A percentile compares a stretch with the other conserved stretches of the same genome.
These are phyloP conservation scores for Aphanomyces cochlioides DNA, from an alignment of 352 stramenopile species.

Conservation along the genomic window DNA sequence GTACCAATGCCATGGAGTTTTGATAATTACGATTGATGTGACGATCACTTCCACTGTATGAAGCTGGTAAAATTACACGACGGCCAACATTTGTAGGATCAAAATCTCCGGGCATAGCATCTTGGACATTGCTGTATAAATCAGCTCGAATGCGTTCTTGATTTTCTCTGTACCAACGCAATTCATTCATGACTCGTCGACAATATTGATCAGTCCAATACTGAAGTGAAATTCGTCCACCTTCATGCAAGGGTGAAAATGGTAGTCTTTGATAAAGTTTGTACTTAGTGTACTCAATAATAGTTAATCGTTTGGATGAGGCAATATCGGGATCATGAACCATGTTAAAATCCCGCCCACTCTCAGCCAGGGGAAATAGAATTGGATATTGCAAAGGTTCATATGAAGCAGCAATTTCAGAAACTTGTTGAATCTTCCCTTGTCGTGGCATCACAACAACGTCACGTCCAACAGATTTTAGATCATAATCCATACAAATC, in stretches of 20 bases:
- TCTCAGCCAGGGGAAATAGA: neutral
- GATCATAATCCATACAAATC: too few species aligned
- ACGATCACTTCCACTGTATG: too few species aligned
- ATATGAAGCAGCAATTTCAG: neutral
- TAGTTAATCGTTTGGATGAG: neutral
- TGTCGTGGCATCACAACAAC: too few species aligned
- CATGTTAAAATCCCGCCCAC: neutral
- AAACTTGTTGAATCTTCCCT: too few species aligned
- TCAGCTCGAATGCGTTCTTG: constrained; percentile 21
- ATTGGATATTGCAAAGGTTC: neutral
- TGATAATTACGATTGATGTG: neutral
- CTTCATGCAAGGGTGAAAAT: constrained; percentile 3
- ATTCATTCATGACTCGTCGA: neutral
- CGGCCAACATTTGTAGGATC: neutral
- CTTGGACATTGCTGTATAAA: constrained; percentile 24
- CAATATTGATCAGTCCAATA: constrained; percentile 1
- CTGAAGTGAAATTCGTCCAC: neutral
- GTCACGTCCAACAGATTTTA: too few species aligned
- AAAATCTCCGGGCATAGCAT: constrained; percentile 15
- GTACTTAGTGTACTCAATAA: neutral
- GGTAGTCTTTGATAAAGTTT: neutral
- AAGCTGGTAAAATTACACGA: too few species aligned
- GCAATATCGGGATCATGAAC: neutral
- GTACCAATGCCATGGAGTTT: constrained; percentile 34
- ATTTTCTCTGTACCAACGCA: constrained; percentile 7